Conservation (phyloP, 805 yeast species). For the Pichia heedii region DNA sequence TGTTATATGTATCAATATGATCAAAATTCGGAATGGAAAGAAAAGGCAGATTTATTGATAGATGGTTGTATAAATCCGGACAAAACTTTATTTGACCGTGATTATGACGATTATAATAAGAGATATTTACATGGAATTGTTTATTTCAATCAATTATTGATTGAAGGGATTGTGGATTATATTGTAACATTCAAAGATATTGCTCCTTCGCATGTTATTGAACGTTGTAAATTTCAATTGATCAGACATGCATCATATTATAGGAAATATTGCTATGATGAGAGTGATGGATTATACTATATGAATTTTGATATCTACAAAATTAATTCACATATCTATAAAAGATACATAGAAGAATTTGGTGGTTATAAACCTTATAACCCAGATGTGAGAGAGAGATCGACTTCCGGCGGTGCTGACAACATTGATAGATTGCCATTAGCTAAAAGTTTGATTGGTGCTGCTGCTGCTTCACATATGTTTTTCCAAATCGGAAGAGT, state of each 20-base stretch:
- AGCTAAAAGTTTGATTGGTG: constrained; percentile 42
- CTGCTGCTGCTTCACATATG: constrained; percentile 59
- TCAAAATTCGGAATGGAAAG: constrained; percentile 40
- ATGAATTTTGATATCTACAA: constrained; percentile 51
- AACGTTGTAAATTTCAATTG: constrained; percentile 33
- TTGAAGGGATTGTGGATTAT: constrained; percentile 64
- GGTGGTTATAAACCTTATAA: constrained; percentile 45
- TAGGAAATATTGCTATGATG: constrained; percentile 48
- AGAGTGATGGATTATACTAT: constrained; percentile 48
- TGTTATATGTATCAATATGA: constrained; percentile 43
- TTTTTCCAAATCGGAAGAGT: constrained; percentile 62
- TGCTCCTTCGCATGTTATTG: constrained; percentile 32
- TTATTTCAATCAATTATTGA: constrained; percentile 52
- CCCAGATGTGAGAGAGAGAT: constrained; percentile 43
- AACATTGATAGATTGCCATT: constrained; percentile 27
- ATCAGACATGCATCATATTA: constrained; percentile 48
- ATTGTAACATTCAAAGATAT: constrained; percentile 31
- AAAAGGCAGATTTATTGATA: constrained; percentile 40
- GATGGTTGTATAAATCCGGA: constrained; percentile 50
- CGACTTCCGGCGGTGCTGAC: constrained; percentile 16
- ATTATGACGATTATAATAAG: constrained; percentile 39
- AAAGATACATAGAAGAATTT: constrained; percentile 42
- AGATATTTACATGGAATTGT: constrained; percentile 60
- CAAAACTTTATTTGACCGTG: constrained; percentile 54
- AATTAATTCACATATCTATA: constrained; percentile 41